These are phyloP conservation scores for Protea cynaroides DNA, from an alignment of 164 flowering plant species.

Conservation along the genomic window DNA sequence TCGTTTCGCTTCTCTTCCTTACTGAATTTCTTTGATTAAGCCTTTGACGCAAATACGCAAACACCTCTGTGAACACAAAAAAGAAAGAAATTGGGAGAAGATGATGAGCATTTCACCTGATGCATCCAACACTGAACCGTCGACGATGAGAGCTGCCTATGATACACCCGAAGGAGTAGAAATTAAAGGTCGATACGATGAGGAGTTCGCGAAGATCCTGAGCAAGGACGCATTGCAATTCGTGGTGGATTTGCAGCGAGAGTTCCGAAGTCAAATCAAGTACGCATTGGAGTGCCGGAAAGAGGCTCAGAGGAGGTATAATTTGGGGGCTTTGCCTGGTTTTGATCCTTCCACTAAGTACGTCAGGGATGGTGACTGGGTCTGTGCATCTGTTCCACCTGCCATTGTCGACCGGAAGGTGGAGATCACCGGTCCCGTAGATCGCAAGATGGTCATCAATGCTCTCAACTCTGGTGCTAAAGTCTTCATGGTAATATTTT, in stretches of 20 bases:
- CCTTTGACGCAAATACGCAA: too few species aligned
- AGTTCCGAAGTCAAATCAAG: constrained; percentile 49
- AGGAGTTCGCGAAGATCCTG: constrained; percentile 56
- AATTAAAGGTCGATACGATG: constrained; percentile 56
- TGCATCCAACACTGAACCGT: constrained; percentile 15
- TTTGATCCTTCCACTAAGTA: constrained; percentile 73
- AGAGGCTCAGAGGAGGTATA: constrained; percentile 58
- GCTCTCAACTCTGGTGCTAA: constrained; percentile 94
- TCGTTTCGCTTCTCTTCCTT: too few species aligned
- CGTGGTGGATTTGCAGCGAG: constrained; percentile 71
- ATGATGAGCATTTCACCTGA: neutral
- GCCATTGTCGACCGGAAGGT: constrained; percentile 82
- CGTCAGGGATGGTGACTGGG: constrained; percentile 72
- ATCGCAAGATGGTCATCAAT: constrained; percentile 90
- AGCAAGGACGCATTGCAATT: constrained; percentile 68
- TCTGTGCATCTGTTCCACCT: constrained; percentile 60
- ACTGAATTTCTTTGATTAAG: too few species aligned
- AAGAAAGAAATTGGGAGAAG: neutral
- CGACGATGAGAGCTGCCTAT: constrained; percentile 24
- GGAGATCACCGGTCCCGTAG: constrained; percentile 92
- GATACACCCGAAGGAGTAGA: constrained; percentile 85
- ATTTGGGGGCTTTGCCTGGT: constrained; percentile 60
- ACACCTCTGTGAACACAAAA: too few species aligned
- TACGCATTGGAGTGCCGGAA: constrained; percentile 74
- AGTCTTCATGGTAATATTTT: constrained; percentile 64